Base-by-base conservation (phyloP, 2,329 filamentous ascomycete species). In the Ascochyta clinopodiicola region DNA sequence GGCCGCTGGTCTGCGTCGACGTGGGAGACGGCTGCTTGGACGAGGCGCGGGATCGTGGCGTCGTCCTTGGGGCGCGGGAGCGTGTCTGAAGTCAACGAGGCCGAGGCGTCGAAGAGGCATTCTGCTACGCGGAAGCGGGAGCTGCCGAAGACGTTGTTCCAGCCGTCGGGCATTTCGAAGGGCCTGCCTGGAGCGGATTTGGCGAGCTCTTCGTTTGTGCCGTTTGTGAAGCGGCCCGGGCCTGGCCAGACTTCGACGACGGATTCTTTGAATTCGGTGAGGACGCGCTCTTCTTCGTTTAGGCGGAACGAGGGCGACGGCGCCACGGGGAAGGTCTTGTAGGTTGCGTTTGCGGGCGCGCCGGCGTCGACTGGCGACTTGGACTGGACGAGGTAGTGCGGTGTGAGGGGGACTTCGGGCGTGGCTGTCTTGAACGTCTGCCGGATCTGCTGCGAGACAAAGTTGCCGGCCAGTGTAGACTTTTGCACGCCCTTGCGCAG, bases 231-330 rank as follows among this genome's bases (percentile, higher is more conserved):
- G 58, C 87, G 84, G 56, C 88, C 88, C 0, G 91, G 91, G 0
- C 91, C 91, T 24, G 87, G 86, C 94, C 95, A 99, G 13, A 94
- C 87, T 78, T 97, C 92, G 25, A 98, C 92, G 15, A 97, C 92
- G 17, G 90, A 96, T 79, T 99, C 96, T 80, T 99, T 99, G 85
- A 96, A 99, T 74, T 97, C 92, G 34, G 91, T 92, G 53, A 99
- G 80, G 37, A 96, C 88, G 48, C 94, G 90, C 75, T 98, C 95
- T 80, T 99, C 93, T 77, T 98, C 88, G 62, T 94, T 88, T 17
- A 82, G 81, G 56, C 89, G 87, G 84, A 93, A 98, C 1, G 90
- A 92, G 25, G 86, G 83, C 65, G 81, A 79, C 0, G 84, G 85
- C 2, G 82, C 79, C 50, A 78, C 78, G 81, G 71, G 82, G 73